Conservation (phyloP, 805 yeast species). For the Gaillardinia entomophila region DNA sequence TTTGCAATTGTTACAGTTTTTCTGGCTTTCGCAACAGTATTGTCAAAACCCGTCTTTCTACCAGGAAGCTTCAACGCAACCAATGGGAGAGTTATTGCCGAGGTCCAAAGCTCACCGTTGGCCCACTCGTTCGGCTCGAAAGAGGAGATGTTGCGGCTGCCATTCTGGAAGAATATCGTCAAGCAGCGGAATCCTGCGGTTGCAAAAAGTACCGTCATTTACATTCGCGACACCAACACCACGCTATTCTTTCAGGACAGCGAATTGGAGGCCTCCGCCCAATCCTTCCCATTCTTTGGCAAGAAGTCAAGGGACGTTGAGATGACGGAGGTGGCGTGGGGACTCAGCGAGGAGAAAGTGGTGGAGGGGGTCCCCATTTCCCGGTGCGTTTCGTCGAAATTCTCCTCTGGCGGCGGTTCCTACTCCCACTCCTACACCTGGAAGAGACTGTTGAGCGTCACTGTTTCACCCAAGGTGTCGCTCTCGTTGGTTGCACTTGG, state of each 20-base stretch:
- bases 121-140: no score
- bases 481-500: constrained; percentile 3
- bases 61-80: no score
- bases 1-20: no score
- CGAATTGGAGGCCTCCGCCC: constrained; percentile 1
- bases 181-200: constrained; percentile 2
- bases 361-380: constrained; percentile 10
- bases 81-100: no score
- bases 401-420: constrained; percentile 11
- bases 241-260: constrained; percentile 4
- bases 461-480: constrained; percentile 3
- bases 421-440: constrained; percentile 9
- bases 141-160: no score
- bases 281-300: background rate
- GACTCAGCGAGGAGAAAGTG: constrained; percentile 2
- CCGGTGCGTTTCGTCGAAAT: constrained; percentile 10
- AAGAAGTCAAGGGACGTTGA: constrained; percentile 5
- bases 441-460: constrained; percentile 3
- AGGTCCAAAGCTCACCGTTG: no score
- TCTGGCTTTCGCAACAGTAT: no score
- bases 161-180: constrained; percentile 6
- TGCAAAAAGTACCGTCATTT: constrained; percentile 4
- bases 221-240: constrained; percentile 4
- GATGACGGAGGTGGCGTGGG: constrained; percentile 14
- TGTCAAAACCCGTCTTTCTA: no score